A percentile compares a stretch with the other conserved stretches of the same genome.
Evolutionary conservation across 306 rosid species (phyloP).

Genomic region (Casuarina cunninghamiana): DNA sequence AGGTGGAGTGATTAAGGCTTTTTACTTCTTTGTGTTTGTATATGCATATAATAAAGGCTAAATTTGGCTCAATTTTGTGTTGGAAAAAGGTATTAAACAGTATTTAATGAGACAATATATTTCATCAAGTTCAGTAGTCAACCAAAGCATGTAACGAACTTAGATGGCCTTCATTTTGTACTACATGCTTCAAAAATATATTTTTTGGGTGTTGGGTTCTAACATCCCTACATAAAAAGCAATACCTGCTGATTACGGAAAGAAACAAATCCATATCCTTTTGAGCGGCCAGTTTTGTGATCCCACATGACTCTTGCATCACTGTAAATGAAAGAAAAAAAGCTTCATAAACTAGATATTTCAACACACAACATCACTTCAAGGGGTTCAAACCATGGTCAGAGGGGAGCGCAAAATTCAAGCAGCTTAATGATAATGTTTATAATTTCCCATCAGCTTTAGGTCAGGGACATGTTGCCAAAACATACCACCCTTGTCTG

Average conservation of each 20-base stretch:
- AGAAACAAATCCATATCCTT: constrained; percentile 68
- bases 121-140: constrained; percentile 3
- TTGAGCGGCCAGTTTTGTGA: constrained; percentile 68
- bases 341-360: constrained; percentile 33
- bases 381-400: constrained; percentile 2
- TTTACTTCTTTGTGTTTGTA: not conserved
- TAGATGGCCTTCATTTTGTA: not conserved
- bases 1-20: not conserved
- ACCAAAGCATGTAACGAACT: not conserved
- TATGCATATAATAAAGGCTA: not conserved
- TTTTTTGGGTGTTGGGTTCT: not conserved
- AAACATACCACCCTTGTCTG: constrained; percentile 24
- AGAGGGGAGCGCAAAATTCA: not conserved
- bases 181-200: not conserved
- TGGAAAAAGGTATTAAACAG: constrained; percentile 9
- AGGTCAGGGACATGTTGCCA: constrained; percentile 29
- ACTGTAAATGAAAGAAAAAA: constrained; percentile 40
- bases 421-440: not conserved
- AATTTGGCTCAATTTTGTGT: constrained; percentile 12
- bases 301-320: constrained; percentile 76
- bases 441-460: constrained; percentile 30
- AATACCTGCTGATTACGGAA: constrained; percentile 67
- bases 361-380: constrained; percentile 3
- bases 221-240: constrained; percentile 20
- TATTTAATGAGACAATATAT: constrained; percentile 1